These are phyloP conservation scores for Plasmopara muralis DNA, from an alignment of 352 stramenopile genomes.

Conservation along the genomic window DNA sequence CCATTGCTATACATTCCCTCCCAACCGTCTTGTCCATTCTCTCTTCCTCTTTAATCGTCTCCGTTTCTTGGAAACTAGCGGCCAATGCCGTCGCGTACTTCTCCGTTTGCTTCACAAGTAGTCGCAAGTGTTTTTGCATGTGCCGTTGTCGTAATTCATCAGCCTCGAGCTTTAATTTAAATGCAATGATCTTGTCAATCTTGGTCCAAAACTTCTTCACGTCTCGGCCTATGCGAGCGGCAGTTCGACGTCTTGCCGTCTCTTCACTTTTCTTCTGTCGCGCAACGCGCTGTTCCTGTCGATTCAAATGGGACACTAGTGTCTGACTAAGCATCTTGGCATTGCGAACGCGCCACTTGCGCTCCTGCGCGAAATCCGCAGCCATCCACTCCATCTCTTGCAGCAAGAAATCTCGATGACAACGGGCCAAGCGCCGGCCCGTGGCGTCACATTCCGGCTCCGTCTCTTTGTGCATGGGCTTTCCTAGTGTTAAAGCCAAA, in stretches of 20 bases:
- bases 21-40: too few relatives aligned
- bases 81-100: conserved; percentile 89
- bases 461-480: conserved; percentile 20
- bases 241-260: conserved; percentile 39
- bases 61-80: conserved; percentile 38
- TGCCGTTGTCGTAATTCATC: conserved; percentile 80
- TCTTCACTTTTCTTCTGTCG: conserved; percentile 38
- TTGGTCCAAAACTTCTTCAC: conserved; percentile 96
- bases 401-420: conserved; percentile 67
- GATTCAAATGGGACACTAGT: conserved; percentile 29
- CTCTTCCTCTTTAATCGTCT: too few relatives aligned
- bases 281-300: conserved; percentile 13
- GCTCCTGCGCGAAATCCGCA: conserved; percentile 88
- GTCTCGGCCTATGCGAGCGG: conserved; percentile 75
- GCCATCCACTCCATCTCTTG: conserved; percentile 92
- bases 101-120: conserved; percentile 95
- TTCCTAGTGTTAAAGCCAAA: conserved; percentile 43
- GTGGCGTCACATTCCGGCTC: conserved; percentile 39
- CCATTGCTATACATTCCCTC: too few relatives aligned
- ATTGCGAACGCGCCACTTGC: conserved; percentile 75
- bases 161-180: conserved; percentile 93
- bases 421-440: conserved; percentile 29
- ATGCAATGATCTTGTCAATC: conserved; percentile 97
- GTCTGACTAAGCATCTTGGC: conserved; percentile 66
- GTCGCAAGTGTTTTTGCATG: conserved; percentile 96